These are phyloP conservation scores for Termitomyces sp. DNA, from an alignment of 768 basidiomycete species.

Conservation along the genomic window DNA sequence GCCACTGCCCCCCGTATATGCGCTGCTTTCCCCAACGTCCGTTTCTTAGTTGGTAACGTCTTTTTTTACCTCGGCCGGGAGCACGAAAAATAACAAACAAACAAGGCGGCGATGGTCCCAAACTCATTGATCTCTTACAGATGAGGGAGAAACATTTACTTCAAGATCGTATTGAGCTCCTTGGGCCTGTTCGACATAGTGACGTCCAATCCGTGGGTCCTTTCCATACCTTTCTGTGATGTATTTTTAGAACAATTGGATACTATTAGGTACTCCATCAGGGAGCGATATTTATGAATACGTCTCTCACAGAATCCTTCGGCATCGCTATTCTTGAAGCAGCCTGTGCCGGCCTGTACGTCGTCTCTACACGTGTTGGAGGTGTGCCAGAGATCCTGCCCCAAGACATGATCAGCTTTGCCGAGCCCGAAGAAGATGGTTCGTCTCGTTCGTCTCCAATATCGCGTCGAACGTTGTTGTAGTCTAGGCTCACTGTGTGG, in stretches of 20 bases:
- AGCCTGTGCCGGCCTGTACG: slow-evolving; percentile 89
- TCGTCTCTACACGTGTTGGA: slow-evolving; percentile 91
- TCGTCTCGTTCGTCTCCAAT: slow-evolving; percentile 37
- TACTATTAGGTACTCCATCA: slow-evolving; percentile 65
- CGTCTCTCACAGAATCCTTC: slow-evolving; percentile 93
- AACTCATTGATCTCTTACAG: slow-evolving; percentile 90
- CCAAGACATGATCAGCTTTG: slow-evolving; percentile 92
- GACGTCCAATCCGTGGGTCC: slow-evolving; percentile 77
- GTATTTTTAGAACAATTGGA: not conserved
- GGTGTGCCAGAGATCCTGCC: slow-evolving; percentile 96
- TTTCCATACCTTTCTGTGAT: not conserved
- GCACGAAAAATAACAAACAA: not conserved
- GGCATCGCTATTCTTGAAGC: slow-evolving; percentile 98
- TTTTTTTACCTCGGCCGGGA: slow-evolving; percentile 9
- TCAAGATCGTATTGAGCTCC: slow-evolving; percentile 87
- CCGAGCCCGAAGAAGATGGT: slow-evolving; percentile 93
- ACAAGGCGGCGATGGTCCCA: slow-evolving; percentile 90
- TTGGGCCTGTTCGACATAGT: slow-evolving; percentile 74
- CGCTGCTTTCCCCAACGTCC: slow-evolving; percentile 75
- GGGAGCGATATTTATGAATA: slow-evolving; percentile 92
- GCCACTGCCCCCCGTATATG: slow-evolving; percentile 91
- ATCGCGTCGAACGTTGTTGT: not conserved
- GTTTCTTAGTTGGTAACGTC: slow-evolving; percentile 75
- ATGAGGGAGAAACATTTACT: slow-evolving; percentile 89
- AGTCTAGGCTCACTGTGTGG: not conserved